Conservation (phyloP, 2,329 filamentous ascomycete species). For the Pezicula neosporulosa region DNA sequence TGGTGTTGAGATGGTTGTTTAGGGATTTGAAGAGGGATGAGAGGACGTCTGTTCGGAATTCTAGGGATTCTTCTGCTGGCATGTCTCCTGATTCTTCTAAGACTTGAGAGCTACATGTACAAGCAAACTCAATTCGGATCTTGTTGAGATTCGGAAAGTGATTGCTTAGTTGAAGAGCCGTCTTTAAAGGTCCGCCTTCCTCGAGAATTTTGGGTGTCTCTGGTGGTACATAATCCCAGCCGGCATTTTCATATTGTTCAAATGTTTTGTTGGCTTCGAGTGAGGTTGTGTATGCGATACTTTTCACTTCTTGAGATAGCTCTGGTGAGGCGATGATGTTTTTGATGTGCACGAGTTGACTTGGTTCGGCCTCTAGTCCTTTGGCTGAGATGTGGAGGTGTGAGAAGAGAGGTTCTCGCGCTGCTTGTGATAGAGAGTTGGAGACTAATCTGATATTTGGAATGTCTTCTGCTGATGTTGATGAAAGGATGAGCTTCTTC, state of each 20-base stretch:
- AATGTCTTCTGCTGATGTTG: no score
- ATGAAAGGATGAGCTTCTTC: no score
- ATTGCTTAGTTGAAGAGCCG: background rate
- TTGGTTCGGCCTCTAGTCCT: background rate
- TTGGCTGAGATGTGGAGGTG: background rate
- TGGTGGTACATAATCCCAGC: no score
- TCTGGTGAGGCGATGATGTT: no score
- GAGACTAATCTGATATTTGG: background rate
- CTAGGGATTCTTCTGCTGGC: background rate
- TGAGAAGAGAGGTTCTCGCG: conserved; percentile 1
- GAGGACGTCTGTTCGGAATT: conserved; percentile 2
- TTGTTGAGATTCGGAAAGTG: conserved; percentile 3
- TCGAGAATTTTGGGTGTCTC: background rate
- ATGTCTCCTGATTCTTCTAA: background rate
- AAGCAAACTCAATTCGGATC: conserved; percentile 2
- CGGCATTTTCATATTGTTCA: background rate
- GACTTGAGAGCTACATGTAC: background rate
- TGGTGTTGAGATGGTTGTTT: background rate
- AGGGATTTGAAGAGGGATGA: background rate
- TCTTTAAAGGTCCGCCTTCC: background rate
- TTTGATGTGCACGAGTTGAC: background rate
- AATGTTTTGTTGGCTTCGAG: background rate
- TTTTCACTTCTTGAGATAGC: no score
- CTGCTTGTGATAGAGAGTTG: background rate
- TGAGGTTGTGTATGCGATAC: no score